A percentile compares a stretch with the other conserved stretches of the same genome.
Conservation (phyloP, 2,329 filamentous ascomycete species). For the Cytospora leucostoma region DNA sequence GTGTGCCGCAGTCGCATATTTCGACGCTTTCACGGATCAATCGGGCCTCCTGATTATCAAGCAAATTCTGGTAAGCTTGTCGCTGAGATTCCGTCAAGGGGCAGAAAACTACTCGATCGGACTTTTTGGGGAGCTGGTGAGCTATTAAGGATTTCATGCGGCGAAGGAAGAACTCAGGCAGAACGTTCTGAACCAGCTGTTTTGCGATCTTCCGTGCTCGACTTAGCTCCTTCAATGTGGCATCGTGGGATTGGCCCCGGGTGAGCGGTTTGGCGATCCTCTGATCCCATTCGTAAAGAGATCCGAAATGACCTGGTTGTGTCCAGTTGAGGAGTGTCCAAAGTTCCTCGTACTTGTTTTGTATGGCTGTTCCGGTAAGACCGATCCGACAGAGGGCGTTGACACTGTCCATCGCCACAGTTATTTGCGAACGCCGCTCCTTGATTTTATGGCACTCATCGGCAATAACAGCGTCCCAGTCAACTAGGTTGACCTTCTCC, state of each 20-base stretch:
- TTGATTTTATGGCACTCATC: slow-evolving; percentile 94
- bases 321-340: slow-evolving; percentile 98
- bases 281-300: slow-evolving; percentile 72
- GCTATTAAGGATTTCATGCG: slow-evolving; percentile 93
- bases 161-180: slow-evolving; percentile 87
- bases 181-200: slow-evolving; percentile 80
- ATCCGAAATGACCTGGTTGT: slow-evolving; percentile 73
- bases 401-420: slow-evolving; percentile 83
- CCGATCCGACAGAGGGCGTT: slow-evolving; percentile 93
- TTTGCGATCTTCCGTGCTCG: slow-evolving; percentile 78
- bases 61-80: slow-evolving; percentile 78
- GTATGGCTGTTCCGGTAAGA: slow-evolving; percentile 91
- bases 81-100: slow-evolving; percentile 80
- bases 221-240: slow-evolving; percentile 79
- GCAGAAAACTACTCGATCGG: slow-evolving; percentile 91
- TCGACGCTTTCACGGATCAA: slow-evolving; percentile 69
- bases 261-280: slow-evolving; percentile 79
- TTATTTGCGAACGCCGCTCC: slow-evolving; percentile 73
- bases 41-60: slow-evolving; percentile 70
- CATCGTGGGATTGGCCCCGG: slow-evolving; percentile 89
- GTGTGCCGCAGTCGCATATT: slow-evolving; percentile 68
- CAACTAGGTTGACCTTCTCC: slow-evolving; percentile 74
- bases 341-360: slow-evolving; percentile 96
- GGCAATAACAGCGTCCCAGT: slow-evolving; percentile 92
- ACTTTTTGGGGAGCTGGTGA: slow-evolving; percentile 91